Evolutionary conservation across 2,329 filamentous ascomycete genomes (phyloP).

Genomic region (Colletotrichum horii): DNA sequence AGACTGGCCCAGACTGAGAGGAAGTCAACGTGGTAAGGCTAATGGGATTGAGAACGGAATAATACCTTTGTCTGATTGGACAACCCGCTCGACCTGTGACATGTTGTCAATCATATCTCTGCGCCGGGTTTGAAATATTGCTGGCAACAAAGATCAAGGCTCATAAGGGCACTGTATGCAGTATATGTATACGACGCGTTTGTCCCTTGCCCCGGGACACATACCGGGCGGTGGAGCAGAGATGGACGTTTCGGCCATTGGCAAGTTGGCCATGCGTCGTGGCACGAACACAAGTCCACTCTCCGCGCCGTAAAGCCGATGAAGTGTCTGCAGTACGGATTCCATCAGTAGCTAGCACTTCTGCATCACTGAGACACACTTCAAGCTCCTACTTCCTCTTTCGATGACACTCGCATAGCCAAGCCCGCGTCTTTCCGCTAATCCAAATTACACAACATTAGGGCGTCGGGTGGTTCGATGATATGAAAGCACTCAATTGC

Average conservation of each 20-base stretch:
- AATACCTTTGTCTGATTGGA: neutral
- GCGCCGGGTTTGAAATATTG: accelerated
- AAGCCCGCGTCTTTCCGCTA: neutral
- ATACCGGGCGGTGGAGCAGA: neutral
- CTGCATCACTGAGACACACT: neutral
- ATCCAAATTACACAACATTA: neutral
- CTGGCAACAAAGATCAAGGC: accelerated
- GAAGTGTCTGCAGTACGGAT: neutral
- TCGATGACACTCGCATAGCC: neutral
- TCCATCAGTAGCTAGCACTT: neutral
- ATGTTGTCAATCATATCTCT: neutral
- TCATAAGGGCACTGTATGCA: neutral
- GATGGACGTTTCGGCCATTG: neutral
- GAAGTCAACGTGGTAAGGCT: neutral
- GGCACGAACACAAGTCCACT: neutral
- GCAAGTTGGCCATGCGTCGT: neutral
- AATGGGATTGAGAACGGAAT: accelerated
- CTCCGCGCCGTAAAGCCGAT: neutral
- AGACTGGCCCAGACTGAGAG: neutral
- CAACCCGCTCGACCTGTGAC: neutral
- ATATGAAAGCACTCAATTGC: neutral
- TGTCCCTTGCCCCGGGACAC: neutral
- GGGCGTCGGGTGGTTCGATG: neutral
- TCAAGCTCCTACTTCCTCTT: neutral
- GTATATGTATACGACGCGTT: neutral